These are phyloP conservation scores for Mayamaea pseudoterrestris DNA, from an alignment of 108 stramenopile species.

Conservation along the genomic window DNA sequence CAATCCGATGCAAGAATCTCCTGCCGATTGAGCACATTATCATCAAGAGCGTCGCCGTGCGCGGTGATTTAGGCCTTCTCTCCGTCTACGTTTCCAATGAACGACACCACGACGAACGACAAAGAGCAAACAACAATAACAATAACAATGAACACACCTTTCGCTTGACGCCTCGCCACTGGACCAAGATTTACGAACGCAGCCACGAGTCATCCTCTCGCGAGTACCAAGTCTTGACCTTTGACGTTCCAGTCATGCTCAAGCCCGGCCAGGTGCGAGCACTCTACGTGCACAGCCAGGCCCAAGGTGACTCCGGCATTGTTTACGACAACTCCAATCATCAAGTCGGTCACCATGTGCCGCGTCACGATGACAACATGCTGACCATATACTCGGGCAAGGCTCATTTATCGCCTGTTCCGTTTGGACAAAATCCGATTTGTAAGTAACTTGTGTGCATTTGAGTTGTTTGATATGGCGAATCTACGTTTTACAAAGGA, in stretches of 20 bases:
- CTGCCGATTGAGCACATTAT: conserved; percentile 65
- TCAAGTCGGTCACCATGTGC: conserved; percentile 8
- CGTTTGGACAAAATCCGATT: conserved; percentile 44
- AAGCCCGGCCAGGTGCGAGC: conserved; percentile 57
- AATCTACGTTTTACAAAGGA: too few species aligned
- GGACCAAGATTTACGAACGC: conserved; percentile 72
- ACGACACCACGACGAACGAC: conserved; percentile 1
- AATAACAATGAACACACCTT: neutral
- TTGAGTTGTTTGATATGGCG: too few species aligned
- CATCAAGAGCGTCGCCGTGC: conserved; percentile 52
- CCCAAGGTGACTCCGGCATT: conserved; percentile 62
- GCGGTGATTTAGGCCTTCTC: conserved; percentile 55
- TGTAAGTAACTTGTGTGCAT: too few species aligned
- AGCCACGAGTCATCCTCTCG: conserved; percentile 34
- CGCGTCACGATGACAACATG: conserved; percentile 58
- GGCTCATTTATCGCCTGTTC: conserved; percentile 57
- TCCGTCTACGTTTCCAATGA: conserved; percentile 74
- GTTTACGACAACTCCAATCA: conserved; percentile 68
- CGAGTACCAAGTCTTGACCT: conserved; percentile 41
- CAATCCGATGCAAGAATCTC: conserved; percentile 61
- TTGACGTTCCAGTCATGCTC: conserved; percentile 49
- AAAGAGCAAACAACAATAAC: neutral
- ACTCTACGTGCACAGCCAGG: conserved; percentile 71
- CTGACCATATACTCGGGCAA: conserved; percentile 58
- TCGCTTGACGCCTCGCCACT: conserved; percentile 23